Percentiles rank a stretch among this genome's conserved stretches.
Evolutionary conservation across 2,329 filamentous ascomycete species (phyloP).

Genomic region (Phialophora verrucosa): DNA sequence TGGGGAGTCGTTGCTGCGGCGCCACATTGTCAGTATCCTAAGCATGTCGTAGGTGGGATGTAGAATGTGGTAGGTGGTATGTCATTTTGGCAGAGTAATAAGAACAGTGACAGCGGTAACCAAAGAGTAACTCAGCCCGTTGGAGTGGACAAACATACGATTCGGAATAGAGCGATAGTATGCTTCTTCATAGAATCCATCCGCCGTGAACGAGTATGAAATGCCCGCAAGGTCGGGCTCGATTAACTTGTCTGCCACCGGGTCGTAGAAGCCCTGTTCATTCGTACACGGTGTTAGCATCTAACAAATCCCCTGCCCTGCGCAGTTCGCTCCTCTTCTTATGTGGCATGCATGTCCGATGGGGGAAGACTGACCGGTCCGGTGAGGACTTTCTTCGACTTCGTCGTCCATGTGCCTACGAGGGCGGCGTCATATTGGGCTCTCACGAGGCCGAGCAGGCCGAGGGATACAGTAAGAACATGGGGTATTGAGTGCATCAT

Average conservation of each 20-base stretch:
- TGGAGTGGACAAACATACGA: slow-evolving; percentile 56
- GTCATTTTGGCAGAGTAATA: neutral
- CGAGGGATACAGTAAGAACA: slow-evolving; percentile 27
- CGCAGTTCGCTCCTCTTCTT: neutral
- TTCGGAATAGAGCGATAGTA: slow-evolving; percentile 73
- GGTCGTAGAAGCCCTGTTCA: slow-evolving; percentile 70
- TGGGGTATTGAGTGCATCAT: slow-evolving; percentile 35
- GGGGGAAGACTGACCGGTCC: slow-evolving; percentile 62
- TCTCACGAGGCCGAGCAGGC: slow-evolving; percentile 27
- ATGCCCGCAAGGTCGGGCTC: slow-evolving; percentile 72
- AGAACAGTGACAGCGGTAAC: neutral
- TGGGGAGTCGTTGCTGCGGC: slow-evolving; percentile 61
- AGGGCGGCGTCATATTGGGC: slow-evolving; percentile 49
- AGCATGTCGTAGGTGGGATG: neutral
- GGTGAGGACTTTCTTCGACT: slow-evolving; percentile 71
- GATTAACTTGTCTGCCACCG: slow-evolving; percentile 67
- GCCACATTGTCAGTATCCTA: neutral
- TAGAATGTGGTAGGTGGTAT: neutral
- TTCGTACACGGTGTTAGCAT: neutral
- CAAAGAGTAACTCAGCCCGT: neutral
- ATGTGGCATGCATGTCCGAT: neutral
- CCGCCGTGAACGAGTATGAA: slow-evolving; percentile 73
- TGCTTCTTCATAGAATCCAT: slow-evolving; percentile 72
- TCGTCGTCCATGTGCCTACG: slow-evolving; percentile 75
- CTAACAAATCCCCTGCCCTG: neutral